phyloP scores from a whole-genome alignment of 345 rosid genomes.

The Zanthoxylum bungeanum region DNA sequence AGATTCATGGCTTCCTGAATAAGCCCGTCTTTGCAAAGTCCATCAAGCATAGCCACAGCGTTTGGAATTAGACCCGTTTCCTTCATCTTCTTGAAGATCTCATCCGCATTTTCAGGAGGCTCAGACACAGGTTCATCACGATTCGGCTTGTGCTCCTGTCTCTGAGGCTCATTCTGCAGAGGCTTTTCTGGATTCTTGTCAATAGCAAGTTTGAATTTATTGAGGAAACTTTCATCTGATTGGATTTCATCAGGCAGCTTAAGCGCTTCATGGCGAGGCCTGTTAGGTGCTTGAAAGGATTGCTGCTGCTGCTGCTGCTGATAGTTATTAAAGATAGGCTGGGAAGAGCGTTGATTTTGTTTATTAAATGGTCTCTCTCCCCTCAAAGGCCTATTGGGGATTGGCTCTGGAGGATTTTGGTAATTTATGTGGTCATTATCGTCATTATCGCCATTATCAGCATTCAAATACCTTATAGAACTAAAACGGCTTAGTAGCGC shows the following conservation, averaged over 20 bases:
- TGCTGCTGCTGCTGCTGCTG: neutral
- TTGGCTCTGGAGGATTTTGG: constrained; percentile 47
- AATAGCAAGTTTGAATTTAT: constrained; percentile 57
- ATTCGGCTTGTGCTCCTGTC: constrained; percentile 22
- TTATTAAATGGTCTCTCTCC: constrained; percentile 30
- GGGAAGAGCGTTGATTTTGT: constrained; percentile 5
- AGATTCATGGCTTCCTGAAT: constrained; percentile 90
- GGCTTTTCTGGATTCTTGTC: constrained; percentile 27
- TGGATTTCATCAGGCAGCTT: constrained; percentile 21
- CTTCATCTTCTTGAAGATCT: constrained; percentile 81
- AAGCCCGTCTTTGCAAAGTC: constrained; percentile 92
- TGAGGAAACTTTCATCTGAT: constrained; percentile 57
- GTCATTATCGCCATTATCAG: neutral
- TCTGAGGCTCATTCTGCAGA: constrained; percentile 6
- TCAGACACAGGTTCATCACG: constrained; percentile 8
- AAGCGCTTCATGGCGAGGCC: neutral
- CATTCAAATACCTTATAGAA: neutral
- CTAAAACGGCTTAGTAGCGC: neutral
- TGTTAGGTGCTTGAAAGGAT: neutral
- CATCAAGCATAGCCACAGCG: constrained; percentile 95
- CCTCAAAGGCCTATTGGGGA: constrained; percentile 57
- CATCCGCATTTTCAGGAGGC: constrained; percentile 47
- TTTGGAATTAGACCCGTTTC: constrained; percentile 87
- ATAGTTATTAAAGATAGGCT: neutral
- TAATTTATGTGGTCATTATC: neutral